Conservation (phyloP, 495 filamentous ascomycete genomes). For the Aspergillus incahuasiensis region DNA sequence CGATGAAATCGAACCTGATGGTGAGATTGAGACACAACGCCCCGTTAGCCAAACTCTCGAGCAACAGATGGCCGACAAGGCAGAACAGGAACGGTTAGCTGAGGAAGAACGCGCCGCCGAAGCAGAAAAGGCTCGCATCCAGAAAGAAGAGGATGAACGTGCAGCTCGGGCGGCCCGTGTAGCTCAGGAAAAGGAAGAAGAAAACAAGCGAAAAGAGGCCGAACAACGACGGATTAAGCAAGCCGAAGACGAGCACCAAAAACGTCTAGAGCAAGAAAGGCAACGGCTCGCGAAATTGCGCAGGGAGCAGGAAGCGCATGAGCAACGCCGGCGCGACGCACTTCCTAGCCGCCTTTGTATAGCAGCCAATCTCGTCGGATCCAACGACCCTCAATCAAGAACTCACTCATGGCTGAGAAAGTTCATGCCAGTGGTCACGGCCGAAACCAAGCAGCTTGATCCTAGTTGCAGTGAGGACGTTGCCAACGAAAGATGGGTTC, state of each 20-base stretch:
- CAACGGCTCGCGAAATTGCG: constrained; percentile 43
- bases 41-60: constrained; percentile 27
- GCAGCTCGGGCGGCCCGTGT: constrained; percentile 38
- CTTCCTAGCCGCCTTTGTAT: constrained; percentile 46
- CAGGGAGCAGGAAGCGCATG: constrained; percentile 49
- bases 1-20: constrained; percentile 37
- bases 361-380: constrained; percentile 45
- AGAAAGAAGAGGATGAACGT: constrained; percentile 41
- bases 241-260: constrained; percentile 51
- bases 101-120: constrained; percentile 42
- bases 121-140: constrained; percentile 41
- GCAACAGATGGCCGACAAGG: constrained; percentile 22
- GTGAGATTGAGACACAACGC: constrained; percentile 25
- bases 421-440: constrained; percentile 51
- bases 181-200: constrained; percentile 49
- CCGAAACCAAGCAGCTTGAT: constrained; percentile 44
- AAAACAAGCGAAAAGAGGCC: constrained; percentile 47
- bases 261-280: constrained; percentile 55
- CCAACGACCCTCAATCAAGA: constrained; percentile 42
- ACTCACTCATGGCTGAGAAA: constrained; percentile 43
- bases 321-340: constrained; percentile 55
- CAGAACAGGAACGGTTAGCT: constrained; percentile 22
- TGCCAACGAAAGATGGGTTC: constrained; percentile 64
- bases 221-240: constrained; percentile 49
- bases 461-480: constrained; percentile 35